These are phyloP conservation scores for Globisporangium megalacanthum DNA, from an alignment of 352 stramenopile genomes.

Conservation along the genomic window DNA sequence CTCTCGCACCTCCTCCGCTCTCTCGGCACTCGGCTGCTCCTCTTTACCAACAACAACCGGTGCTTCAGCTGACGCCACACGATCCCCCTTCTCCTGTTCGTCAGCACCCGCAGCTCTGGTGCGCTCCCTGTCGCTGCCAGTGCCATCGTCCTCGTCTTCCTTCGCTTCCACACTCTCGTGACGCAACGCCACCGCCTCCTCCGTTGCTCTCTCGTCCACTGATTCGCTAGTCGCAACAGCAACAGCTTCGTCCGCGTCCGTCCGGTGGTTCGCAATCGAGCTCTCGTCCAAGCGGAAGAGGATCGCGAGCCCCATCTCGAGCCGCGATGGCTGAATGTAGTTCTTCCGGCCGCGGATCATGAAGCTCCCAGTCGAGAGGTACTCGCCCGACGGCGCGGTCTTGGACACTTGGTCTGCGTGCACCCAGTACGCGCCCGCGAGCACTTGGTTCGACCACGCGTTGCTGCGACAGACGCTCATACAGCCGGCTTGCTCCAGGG, in stretches of 20 bases:
- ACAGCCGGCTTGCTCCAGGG: conserved; percentile 94
- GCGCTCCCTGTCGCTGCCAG: too few species aligned
- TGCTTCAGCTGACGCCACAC: background rate
- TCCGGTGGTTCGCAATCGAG: conserved; percentile 54
- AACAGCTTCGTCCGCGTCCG: conserved; percentile 10
- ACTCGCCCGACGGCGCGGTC: conserved; percentile 95
- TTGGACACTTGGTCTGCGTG: conserved; percentile 98
- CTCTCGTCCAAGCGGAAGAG: conserved; percentile 90
- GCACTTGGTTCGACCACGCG: conserved; percentile 95
- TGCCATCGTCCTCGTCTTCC: background rate
- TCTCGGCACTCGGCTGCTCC: conserved; percentile 4
- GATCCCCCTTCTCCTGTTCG: background rate
- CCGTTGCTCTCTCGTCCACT: background rate
- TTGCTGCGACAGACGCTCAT: conserved; percentile 95
- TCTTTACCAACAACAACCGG: conserved; percentile 10
- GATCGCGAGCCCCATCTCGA: conserved; percentile 91
- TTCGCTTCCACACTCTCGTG: background rate
- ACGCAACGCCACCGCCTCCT: background rate
- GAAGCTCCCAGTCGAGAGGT: conserved; percentile 96
- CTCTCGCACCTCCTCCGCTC: conserved; percentile 15
- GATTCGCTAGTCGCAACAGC: background rate
- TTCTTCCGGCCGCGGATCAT: conserved; percentile 97
- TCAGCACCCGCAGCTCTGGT: background rate
- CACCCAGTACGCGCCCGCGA: conserved; percentile 97
- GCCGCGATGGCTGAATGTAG: conserved; percentile 82